Evolutionary conservation across 768 basidiomycete species (phyloP).

Genomic region (Nevesoporus exiguus): DNA sequence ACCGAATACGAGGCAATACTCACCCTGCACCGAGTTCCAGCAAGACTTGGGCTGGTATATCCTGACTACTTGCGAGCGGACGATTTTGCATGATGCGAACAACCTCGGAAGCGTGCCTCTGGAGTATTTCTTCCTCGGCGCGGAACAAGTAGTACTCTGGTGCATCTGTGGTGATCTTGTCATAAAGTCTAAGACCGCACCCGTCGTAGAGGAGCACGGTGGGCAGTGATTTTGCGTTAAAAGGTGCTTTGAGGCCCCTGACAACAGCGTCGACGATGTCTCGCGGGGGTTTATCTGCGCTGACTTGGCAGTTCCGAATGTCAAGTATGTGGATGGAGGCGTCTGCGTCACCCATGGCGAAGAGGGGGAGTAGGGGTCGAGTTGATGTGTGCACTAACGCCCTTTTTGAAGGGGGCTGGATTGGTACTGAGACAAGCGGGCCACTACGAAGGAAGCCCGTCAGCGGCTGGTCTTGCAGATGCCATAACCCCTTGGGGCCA

Average conservation of each 20-base stretch:
- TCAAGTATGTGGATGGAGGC: constrained; percentile 21
- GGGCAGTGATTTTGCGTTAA: constrained; percentile 62
- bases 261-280: constrained; percentile 48
- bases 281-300: constrained; percentile 1
- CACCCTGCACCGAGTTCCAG: constrained; percentile 96
- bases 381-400: neutral
- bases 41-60: constrained; percentile 51
- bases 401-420: neutral
- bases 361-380: neutral
- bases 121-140: constrained; percentile 85
- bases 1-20: constrained; percentile 28
- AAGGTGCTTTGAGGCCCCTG: constrained; percentile 52
- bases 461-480: no score
- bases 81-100: constrained; percentile 62
- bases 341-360: constrained; percentile 20
- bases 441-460: neutral
- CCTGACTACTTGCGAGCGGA: constrained; percentile 8
- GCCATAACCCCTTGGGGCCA: no score
- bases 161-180: constrained; percentile 74
- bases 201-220: constrained; percentile 87
- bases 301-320: constrained; percentile 15
- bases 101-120: constrained; percentile 68
- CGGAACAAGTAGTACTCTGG: constrained; percentile 88
- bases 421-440: constrained; percentile 1
- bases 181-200: constrained; percentile 80